Evolutionary conservation across 129 eudicot genomes (phyloP).

Genomic region (Centrapalus pauciflorus): DNA sequence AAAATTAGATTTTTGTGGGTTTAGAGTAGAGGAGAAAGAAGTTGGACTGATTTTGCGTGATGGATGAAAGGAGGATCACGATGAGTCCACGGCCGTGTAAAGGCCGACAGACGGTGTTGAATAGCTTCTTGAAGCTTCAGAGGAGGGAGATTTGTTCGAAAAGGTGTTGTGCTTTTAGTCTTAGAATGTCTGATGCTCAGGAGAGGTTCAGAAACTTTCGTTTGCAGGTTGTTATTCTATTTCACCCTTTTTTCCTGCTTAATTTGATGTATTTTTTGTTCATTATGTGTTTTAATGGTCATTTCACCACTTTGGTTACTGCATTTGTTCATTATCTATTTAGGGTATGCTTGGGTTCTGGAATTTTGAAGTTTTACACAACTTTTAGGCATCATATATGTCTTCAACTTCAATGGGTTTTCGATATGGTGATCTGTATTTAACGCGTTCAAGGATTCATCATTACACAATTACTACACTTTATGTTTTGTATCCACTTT

Average conservation of each 20-base stretch:
- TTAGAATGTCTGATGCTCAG: constrained; percentile 81
- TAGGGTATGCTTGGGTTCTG: no score
- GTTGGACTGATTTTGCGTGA: constrained; percentile 1
- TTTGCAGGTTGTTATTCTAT: constrained; percentile 50
- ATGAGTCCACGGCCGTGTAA: constrained; percentile 89
- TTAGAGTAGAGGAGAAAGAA: not conserved
- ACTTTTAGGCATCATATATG: no score
- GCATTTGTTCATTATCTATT: not conserved
- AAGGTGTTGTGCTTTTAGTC: constrained; percentile 71
- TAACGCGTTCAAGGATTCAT: no score
- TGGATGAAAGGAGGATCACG: constrained; percentile 91
- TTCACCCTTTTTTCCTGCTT: not conserved
- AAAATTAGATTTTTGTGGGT: constrained; percentile 3
- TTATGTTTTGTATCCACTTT: no score
- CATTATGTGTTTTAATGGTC: not conserved
- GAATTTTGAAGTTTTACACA: no score
- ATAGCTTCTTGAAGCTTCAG: constrained; percentile 88
- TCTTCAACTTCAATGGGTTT: no score
- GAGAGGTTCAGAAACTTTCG: constrained; percentile 76
- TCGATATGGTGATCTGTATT: no score
- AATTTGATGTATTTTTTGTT: not conserved
- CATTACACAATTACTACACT: no score
- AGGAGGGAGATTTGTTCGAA: constrained; percentile 87
- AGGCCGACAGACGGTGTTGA: constrained; percentile 76
- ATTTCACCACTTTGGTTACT: not conserved